phyloP scores from a whole-genome alignment of 352 stramenopile genomes.

The Phytophthora aleatoria region DNA sequence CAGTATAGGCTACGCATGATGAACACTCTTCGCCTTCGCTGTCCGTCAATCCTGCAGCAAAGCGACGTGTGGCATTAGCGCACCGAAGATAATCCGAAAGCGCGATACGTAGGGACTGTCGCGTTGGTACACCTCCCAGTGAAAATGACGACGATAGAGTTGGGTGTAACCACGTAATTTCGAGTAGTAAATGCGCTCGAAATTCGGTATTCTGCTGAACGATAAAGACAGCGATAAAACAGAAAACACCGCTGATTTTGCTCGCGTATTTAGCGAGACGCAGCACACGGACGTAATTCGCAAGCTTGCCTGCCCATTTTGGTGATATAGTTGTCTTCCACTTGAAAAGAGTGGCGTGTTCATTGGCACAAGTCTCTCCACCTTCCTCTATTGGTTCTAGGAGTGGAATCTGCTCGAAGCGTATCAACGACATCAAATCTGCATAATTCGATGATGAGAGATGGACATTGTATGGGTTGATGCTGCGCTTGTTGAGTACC shows the following conservation, averaged over 20 bases:
- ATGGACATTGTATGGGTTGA: conserved; percentile 57
- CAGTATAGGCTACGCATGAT: conserved; percentile 10
- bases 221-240: conserved; percentile 43
- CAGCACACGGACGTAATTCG: conserved; percentile 54
- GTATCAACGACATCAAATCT: conserved; percentile 45
- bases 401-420: conserved; percentile 16
- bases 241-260: conserved; percentile 42
- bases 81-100: conserved; percentile 58
- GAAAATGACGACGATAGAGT: conserved; percentile 10
- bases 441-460: conserved; percentile 50
- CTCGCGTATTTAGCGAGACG: conserved; percentile 48
- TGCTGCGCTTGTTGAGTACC: conserved; percentile 41
- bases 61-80: conserved; percentile 13
- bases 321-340: conserved; percentile 32
- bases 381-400: neutral
- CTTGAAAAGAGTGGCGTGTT: neutral
- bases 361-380: no score
- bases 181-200: conserved; percentile 51
- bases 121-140: conserved; percentile 11
- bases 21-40: conserved; percentile 6
- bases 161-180: conserved; percentile 31
- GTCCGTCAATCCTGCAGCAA: conserved; percentile 1
- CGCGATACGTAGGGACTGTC: conserved; percentile 45
- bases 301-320: conserved; percentile 44
- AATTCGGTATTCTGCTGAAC: conserved; percentile 73